Base-by-base conservation (phyloP, 2,329 filamentous ascomycete genomes). In the Ceratocystis alfenasii region DNA sequence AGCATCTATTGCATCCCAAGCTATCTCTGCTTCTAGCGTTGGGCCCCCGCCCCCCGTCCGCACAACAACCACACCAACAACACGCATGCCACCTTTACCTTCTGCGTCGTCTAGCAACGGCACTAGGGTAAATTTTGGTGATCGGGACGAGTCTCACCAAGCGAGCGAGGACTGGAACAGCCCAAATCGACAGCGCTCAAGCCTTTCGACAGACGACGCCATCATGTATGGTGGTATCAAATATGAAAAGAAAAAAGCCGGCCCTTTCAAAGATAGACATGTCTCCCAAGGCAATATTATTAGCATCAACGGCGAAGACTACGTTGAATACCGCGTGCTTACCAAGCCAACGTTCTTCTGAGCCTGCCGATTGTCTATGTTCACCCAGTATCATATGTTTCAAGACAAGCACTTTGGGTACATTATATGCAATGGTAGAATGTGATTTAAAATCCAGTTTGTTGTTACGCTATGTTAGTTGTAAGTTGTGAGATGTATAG, bases 231-330 rank as follows among this genome's bases (percentile, higher is more conserved):
- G 78, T 30, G 83, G 83, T 28, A 75, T 85, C 71, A 85, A 83
- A 72, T 87, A 87, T 69, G 82, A 85, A 73, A 79, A 83, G 65
- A 86, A 85, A 74, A 73, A 78, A 41, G 83, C 74, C 3, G 84
- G 84, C 0, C 83, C 83, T 0, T 86, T 87, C 67, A 76, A 79
- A 68, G 84, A 83, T 28, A 85, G 85, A 71, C 78, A 86, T n/a
- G 83, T 85, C 36, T 84, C 81, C 60, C 79, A 83, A 68, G 81
- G 83, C 4, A 80, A 79, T 8, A 83, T 87, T 25, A 79, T 87
- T 70, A 85, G 76, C 61, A 87, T 87, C 67, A 83, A 87, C 67
- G 84, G 83, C 25, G 84, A 87, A 71, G 84, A 87, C 69, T 87
- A 84, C 68, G 83, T 87, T 44, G 84, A 87, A 72, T 87, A 87